phyloP scores from a whole-genome alignment of 2,329 filamentous ascomycete species.

The Ophiocordyceps unilateralis region DNA sequence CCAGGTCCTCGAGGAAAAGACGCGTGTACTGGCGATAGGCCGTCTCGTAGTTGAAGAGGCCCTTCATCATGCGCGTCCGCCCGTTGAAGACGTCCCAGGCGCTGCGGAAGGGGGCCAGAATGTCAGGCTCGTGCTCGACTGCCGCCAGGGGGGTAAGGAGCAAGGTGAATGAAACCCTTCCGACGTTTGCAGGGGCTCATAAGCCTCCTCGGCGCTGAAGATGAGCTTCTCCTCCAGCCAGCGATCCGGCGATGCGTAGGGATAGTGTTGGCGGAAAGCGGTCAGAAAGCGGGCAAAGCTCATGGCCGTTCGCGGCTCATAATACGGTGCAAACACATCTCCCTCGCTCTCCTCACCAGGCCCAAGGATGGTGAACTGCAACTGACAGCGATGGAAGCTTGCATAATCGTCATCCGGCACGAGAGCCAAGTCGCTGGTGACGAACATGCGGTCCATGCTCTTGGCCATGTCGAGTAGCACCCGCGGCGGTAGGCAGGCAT shows the following conservation, averaged over 20 bases:
- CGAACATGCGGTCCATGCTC: slow-evolving; percentile 48
- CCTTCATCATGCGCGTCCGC: slow-evolving; percentile 56
- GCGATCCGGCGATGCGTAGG: slow-evolving; percentile 14
- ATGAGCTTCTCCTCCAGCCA: slow-evolving; percentile 48
- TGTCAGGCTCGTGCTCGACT: too few species aligned
- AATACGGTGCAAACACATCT: slow-evolving; percentile 31
- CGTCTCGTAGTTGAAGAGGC: slow-evolving; percentile 48
- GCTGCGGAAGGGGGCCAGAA: slow-evolving; percentile 11
- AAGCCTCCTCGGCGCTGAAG: slow-evolving; percentile 42
- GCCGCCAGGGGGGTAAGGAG: too few species aligned
- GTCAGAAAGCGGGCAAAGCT: slow-evolving; percentile 21
- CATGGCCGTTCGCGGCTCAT: slow-evolving; percentile 28
- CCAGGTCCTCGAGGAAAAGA: slow-evolving; percentile 41
- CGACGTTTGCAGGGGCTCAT: slow-evolving; percentile 30
- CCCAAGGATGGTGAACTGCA: slow-evolving; percentile 40
- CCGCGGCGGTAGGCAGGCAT: slow-evolving; percentile 48
- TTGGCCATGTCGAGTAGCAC: slow-evolving; percentile 38
- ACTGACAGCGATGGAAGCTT: slow-evolving; percentile 36
- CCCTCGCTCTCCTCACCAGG: slow-evolving; percentile 16
- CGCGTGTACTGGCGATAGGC: slow-evolving; percentile 45
- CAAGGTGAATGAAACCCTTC: slow-evolving; percentile 26
- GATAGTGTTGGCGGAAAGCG: slow-evolving; percentile 14
- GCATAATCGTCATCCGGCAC: slow-evolving; percentile 17
- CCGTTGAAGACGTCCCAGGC: slow-evolving; percentile 49
- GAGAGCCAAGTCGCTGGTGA: slow-evolving; percentile 40